Conservation (phyloP, 331 rosid species). For the Erythrophleum ivorense region DNA sequence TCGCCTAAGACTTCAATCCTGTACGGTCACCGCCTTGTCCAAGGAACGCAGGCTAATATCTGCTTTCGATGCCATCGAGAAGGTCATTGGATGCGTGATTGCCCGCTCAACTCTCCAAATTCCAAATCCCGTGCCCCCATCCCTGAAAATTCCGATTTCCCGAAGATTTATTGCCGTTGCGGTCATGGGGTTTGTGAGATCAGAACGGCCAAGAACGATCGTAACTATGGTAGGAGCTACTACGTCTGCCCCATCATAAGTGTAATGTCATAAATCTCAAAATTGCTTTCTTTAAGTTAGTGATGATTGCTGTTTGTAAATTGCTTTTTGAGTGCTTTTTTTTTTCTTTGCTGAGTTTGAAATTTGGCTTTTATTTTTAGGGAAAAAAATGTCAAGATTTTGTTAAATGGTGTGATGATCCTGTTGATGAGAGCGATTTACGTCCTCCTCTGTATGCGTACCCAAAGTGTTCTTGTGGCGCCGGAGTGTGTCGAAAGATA, state of each 20-base stretch:
- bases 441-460: constrained; percentile 38
- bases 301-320: background rate
- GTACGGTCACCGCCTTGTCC: background rate
- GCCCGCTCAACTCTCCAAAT: constrained; percentile 27
- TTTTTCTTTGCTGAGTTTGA: background rate
- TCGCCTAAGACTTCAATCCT: background rate
- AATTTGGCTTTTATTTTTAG: background rate
- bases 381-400: constrained; percentile 37
- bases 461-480: constrained; percentile 53
- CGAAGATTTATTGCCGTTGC: constrained; percentile 39
- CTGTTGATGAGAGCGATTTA: constrained; percentile 6
- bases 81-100: constrained; percentile 8
- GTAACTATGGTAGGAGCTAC: constrained; percentile 30
- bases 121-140: background rate
- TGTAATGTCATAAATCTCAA: constrained; percentile 4
- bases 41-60: background rate
- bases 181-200: constrained; percentile 44
- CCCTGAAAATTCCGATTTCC: background rate
- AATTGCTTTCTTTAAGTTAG: background rate
- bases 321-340: background rate
- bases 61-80: constrained; percentile 10
- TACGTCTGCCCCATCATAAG: constrained; percentile 47
- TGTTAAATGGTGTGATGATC: constrained; percentile 39
- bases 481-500: constrained; percentile 46
- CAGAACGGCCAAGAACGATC: background rate